Base-by-base conservation (phyloP, 129 eudicot genomes). In the Flaveria linearis region DNA sequence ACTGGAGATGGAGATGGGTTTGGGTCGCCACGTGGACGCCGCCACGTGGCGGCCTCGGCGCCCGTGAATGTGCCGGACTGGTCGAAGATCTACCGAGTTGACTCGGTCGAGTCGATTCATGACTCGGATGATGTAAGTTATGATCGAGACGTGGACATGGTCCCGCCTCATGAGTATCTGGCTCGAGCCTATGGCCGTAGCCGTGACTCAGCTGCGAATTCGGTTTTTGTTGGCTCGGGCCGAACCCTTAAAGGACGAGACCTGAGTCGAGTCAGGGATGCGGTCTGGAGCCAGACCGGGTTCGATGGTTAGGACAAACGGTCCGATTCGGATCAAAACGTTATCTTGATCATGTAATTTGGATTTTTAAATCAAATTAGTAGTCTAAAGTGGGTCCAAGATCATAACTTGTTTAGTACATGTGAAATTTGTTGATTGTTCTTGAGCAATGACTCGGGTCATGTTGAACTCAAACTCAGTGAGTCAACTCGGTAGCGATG, bases 281-380 rank as follows among this genome's bases (percentile, higher is more conserved):
- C 97, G 0, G 97, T 93, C 20, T 93, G 98, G 98, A 93, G 97
- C 23, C 98, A 88, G 67, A 93, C 98, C 69, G 97, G 98, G 55
- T 93, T 91, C 64, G 86, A 93, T 30, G 98, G 98, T 15, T 93
- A 77, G 68, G 49, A 33, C 8, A 41, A 57, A 57, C 7, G 39
- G 39, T 33, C 39, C 39, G 7, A 33, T 33, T 11, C 18, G 5
- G 25, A 61, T 20, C 17, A 45, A 76, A 58, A 45, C 6, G 20
- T 16, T 53, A 9, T 64, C 15, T 50, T 28, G 49, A 26, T 53
- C 58, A 52, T 68, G 51, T 76, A 16, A 67, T 22, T 51, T 66
- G 10, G 53, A 53, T 51, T 67, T 25, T 53, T 67, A 39, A 74
- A n/a, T 74, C 78, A 47, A 18, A 42, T 61, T 61, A 26, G 67